A percentile compares a stretch with the other conserved stretches of the same genome.
phyloP scores from a whole-genome alignment of 208 protist genomes.

The Perkinsela sp. region DNA sequence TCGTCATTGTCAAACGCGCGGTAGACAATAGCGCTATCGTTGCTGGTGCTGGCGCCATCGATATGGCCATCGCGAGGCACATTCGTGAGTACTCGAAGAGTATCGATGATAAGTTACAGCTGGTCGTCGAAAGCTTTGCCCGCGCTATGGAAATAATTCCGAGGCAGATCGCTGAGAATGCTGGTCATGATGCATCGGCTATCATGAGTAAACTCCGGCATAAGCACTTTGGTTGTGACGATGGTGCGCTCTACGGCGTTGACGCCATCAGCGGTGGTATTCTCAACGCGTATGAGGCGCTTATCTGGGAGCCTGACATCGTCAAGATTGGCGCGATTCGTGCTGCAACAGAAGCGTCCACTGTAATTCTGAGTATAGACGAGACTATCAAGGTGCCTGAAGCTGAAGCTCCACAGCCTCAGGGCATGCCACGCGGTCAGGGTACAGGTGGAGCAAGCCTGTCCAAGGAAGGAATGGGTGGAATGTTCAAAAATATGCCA shows the following conservation, averaged over 20 bases:
- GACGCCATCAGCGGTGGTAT: slow-evolving; percentile 91
- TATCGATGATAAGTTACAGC: slow-evolving; percentile 94
- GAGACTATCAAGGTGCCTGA: slow-evolving; percentile 89
- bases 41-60: slow-evolving; percentile 95
- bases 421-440: slow-evolving; percentile 20
- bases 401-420: slow-evolving; percentile 57
- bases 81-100: slow-evolving; percentile 81
- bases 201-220: slow-evolving; percentile 96
- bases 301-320: slow-evolving; percentile 97
- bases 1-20: slow-evolving; percentile 94
- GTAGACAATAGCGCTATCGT: slow-evolving; percentile 87
- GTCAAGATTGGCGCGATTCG: slow-evolving; percentile 93
- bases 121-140: slow-evolving; percentile 92
- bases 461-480: slow-evolving; percentile 62
- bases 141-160: slow-evolving; percentile 98
- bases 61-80: slow-evolving; percentile 95
- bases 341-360: slow-evolving; percentile 96
- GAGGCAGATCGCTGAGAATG: slow-evolving; percentile 90
- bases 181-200: slow-evolving; percentile 97
- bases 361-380: slow-evolving; percentile 96
- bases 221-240: slow-evolving; percentile 60
- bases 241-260: slow-evolving; percentile 81
- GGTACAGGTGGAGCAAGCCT: slow-evolving; percentile 39
- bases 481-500: slow-evolving; percentile 59
- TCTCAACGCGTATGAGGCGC: slow-evolving; percentile 82